These are phyloP conservation scores for Kodamaea sagamina DNA, from an alignment of 805 yeast species.

Conservation along the genomic window DNA sequence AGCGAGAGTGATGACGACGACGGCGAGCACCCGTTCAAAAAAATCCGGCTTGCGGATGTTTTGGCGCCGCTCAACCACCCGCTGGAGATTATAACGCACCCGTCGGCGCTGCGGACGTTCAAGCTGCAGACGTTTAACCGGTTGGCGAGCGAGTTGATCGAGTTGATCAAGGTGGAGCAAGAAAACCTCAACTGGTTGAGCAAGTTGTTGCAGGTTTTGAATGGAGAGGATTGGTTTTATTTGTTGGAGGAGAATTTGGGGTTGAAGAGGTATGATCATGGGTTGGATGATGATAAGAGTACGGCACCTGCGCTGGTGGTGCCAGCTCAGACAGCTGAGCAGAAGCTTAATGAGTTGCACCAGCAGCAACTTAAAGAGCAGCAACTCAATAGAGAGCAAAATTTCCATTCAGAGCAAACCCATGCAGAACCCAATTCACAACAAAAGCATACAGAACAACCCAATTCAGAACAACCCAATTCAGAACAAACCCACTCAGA, in stretches of 20 bases:
- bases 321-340: neutral
- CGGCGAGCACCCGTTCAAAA: constrained; percentile 29
- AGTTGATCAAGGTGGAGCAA: constrained; percentile 80
- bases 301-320: neutral
- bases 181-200: constrained; percentile 69
- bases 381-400: too few relatives aligned
- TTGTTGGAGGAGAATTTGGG: constrained; percentile 64
- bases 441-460: too few relatives aligned
- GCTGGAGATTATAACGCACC: constrained; percentile 71
- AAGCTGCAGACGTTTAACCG: constrained; percentile 49
- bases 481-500: too few relatives aligned
- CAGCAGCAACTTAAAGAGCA: constrained; percentile 4
- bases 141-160: constrained; percentile 72
- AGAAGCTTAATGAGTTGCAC: neutral
- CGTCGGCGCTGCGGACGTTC: constrained; percentile 67
- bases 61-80: constrained; percentile 82
- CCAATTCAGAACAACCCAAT: too few relatives aligned
- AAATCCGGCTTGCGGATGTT: constrained; percentile 43
- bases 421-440: too few relatives aligned
- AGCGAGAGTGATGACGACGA: constrained; percentile 17
- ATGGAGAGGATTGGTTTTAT: constrained; percentile 83
- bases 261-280: constrained; percentile 70
- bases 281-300: constrained; percentile 36
- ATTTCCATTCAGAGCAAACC: too few relatives aligned
- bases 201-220: constrained; percentile 70